These are phyloP conservation scores for Eucalyptus coolabah DNA, from an alignment of 345 rosid genomes.

Conservation along the genomic window DNA sequence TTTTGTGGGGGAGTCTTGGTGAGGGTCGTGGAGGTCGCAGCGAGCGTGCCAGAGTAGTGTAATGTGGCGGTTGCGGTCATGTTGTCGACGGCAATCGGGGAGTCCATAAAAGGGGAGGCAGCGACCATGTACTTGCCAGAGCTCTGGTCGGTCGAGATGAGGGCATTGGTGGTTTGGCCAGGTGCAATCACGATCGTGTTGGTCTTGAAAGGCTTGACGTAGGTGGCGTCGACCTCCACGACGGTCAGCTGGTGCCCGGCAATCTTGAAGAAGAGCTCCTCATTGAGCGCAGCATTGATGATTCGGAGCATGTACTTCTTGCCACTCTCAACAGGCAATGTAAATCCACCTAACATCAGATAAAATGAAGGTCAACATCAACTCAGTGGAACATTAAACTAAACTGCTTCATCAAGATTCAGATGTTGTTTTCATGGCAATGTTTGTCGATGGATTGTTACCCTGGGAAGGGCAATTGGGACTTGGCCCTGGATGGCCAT, in stretches of 20 bases:
- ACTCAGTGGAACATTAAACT: neutral
- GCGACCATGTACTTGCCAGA: neutral
- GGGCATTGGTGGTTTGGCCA: neutral
- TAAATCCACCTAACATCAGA: neutral
- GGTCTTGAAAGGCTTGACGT: neutral
- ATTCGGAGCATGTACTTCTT: neutral
- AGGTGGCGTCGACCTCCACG: neutral
- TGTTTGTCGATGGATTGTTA: neutral
- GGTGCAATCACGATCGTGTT: neutral
- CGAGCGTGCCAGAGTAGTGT: neutral
- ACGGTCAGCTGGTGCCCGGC: neutral
- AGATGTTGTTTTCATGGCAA: no score
- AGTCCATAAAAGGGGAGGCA: neutral
- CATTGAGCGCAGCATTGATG: neutral
- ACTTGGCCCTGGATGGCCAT: neutral
- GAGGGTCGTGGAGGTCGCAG: neutral
- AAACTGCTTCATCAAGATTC: no score
- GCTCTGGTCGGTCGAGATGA: neutral
- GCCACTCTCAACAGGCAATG: neutral
- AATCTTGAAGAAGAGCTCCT: neutral
- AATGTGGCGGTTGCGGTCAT: neutral
- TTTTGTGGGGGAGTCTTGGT: slow-evolving; percentile 12
- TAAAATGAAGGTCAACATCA: neutral
- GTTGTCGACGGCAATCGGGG: neutral
- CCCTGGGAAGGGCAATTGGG: neutral